Evolutionary conservation across 345 rosid species (phyloP).

Genomic region (Diplotaxis tenuifolia): DNA sequence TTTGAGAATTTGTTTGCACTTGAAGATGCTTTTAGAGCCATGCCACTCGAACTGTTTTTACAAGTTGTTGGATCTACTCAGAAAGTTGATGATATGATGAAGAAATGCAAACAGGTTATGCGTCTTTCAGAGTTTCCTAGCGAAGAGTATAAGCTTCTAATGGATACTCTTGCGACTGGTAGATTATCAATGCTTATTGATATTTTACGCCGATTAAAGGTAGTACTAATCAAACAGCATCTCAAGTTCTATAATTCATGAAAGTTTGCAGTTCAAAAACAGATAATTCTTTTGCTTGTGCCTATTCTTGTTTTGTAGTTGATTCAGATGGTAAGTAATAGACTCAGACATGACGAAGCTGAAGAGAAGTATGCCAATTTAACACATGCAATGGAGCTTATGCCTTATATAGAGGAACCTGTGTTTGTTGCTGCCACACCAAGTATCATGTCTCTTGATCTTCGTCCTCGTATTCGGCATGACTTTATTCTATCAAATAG

Average conservation of each 20-base stretch:
- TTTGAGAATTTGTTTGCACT: conserved; percentile 59
- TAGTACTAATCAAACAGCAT: conserved; percentile 27
- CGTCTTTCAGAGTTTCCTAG: conserved; percentile 68
- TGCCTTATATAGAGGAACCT: conserved; percentile 92
- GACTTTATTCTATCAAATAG: conserved; percentile 71
- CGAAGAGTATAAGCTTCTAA: conserved; percentile 64
- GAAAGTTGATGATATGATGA: conserved; percentile 64
- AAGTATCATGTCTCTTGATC: conserved; percentile 58
- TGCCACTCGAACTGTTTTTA: conserved; percentile 82
- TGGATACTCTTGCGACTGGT: conserved; percentile 83
- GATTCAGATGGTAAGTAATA: conserved; percentile 65
- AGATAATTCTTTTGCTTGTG: neutral
- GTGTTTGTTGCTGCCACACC: conserved; percentile 49
- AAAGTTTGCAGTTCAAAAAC: neutral
- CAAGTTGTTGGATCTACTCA: conserved; percentile 80
- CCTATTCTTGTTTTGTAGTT: conserved; percentile 49
- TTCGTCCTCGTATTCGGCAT: conserved; percentile 89
- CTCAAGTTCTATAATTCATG: neutral
- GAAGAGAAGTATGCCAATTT: conserved; percentile 55
- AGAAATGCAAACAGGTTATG: conserved; percentile 71
- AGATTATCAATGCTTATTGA: conserved; percentile 77
- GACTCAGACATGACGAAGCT: conserved; percentile 46
- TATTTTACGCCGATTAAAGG: conserved; percentile 83
- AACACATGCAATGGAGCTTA: conserved; percentile 80
- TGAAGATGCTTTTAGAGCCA: conserved; percentile 71